Evolutionary conservation across 352 stramenopile species (phyloP).

Genomic region (Pythium rhizo-oryzae): DNA sequence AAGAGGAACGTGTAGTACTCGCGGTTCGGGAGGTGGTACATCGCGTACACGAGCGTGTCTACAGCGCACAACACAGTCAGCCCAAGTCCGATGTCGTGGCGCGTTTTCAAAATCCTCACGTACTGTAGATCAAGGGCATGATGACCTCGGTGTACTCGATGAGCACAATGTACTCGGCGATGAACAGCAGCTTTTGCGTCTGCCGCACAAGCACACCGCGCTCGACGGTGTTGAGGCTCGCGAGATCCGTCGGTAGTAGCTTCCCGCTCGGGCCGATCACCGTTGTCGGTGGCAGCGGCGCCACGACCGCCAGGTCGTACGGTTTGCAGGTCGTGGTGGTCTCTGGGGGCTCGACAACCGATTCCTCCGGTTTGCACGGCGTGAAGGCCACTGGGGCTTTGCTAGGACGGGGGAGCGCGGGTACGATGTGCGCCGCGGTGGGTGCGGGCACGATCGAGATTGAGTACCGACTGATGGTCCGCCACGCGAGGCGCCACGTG

Average conservation of each 20-base stretch:
- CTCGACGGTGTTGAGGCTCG: slow-evolving; percentile 3
- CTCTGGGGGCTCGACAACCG: background rate
- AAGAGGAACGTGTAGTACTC: slow-evolving; percentile 33
- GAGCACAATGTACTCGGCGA: slow-evolving; percentile 34
- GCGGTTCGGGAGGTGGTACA: slow-evolving; percentile 13
- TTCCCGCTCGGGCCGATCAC: background rate
- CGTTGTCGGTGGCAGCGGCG: background rate
- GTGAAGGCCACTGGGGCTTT: background rate
- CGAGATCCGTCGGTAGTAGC: slow-evolving; percentile 1
- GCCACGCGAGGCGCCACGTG: background rate
- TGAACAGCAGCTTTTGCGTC: slow-evolving; percentile 31
- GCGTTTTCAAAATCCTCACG: background rate
- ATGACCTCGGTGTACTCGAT: slow-evolving; percentile 40
- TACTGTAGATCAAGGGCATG: slow-evolving; percentile 31
- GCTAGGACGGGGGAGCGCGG: background rate
- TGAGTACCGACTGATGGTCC: background rate
- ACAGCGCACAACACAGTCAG: background rate
- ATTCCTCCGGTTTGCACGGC: no score
- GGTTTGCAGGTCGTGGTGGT: background rate
- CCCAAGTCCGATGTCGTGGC: background rate
- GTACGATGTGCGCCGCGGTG: background rate
- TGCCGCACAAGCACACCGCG: slow-evolving; percentile 8
- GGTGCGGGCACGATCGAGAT: background rate
- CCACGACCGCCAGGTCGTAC: no score
- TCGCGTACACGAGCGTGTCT: slow-evolving; percentile 4